Evolutionary conservation across 371 early-diverging fungal genomes (phyloP), one percentile per base, ranked within the genome.

Genomic region (Gilbertella persicaria): DNA sequence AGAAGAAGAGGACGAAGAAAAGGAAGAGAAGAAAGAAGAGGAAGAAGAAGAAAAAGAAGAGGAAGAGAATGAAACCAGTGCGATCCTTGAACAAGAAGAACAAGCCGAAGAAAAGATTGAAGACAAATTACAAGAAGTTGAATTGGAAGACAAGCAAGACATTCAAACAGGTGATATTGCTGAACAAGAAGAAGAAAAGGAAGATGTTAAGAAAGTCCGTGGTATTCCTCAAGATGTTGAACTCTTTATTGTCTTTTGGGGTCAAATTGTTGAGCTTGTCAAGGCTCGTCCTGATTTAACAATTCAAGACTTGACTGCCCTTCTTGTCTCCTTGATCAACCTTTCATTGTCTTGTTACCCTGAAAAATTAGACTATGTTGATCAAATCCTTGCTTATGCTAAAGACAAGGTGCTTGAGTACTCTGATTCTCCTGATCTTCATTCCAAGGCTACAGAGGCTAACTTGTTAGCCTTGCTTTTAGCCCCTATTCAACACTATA

Each of bases 221-320:
- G 94, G 91, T 16, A 92, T 92, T 48, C 92, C 92, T 5, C 86
- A 87, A 39, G 90, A 92, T 57, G 87, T 92, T 24, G 80, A 84
- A 52, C 75, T 97, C 29, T 97, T 97, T 74, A 92, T 90, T 49
- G 89, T 94, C 36, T 96, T 97, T 63, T 97, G 97, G 97, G 77
- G 68, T 8, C 92, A 95, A 67, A 89, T 97, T 53, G 86, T 89
- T 21, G 88, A 88, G 40, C 82, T 96, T 24, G 87, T 97, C 50
- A 87, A 88, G 85, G 88, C 90, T 39, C 89, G 97, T 14, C 92
- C 92, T 1, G 96, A 96, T 58, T 85, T 97, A 13, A 80, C 89
- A 2, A 81, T 94, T 23, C 88, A 91, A 53, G 96, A 97, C 58
- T 80, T 93, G 13, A 86, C 91, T 20, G 91, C 94, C 0, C 74